phyloP scores from a whole-genome alignment of 306 rosid genomes.

The Trichosanthes truncata region DNA sequence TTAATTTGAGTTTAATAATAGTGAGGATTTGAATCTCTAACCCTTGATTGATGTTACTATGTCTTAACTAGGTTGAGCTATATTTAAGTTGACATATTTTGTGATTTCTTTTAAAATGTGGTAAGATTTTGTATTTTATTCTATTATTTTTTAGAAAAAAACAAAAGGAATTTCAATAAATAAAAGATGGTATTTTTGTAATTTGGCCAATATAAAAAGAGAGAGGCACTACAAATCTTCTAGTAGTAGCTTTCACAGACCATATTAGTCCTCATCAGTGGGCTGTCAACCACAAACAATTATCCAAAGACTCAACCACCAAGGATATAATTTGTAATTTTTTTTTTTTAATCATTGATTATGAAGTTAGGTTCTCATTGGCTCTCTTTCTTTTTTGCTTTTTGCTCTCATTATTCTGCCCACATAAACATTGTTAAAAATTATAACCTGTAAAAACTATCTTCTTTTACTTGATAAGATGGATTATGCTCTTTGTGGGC shows the following conservation, averaged over 20 bases:
- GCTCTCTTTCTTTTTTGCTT: background rate
- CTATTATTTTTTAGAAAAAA: too few species aligned
- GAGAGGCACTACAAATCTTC: background rate
- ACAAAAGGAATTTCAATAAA: too few species aligned
- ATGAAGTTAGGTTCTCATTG: background rate
- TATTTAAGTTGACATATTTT: too few species aligned
- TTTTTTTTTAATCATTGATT: background rate
- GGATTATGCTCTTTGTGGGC: background rate
- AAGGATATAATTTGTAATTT: background rate
- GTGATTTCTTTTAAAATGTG: too few species aligned
- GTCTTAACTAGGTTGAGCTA: too few species aligned
- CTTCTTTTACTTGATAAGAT: background rate
- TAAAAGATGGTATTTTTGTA: background rate
- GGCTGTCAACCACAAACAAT: constrained; percentile 1
- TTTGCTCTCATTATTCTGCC: background rate
- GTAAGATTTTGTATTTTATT: too few species aligned
- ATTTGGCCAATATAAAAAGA: background rate
- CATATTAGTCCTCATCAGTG: background rate
- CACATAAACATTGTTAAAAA: background rate
- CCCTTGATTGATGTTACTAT: too few species aligned
- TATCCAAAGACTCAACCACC: constrained; percentile 1
- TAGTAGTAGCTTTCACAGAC: background rate
- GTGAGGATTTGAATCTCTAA: too few species aligned
- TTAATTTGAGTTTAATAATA: too few species aligned
- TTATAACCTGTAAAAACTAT: background rate